phyloP scores from a whole-genome alignment of 2,329 filamentous ascomycete genomes.

The Fusarium mangiferae region DNA sequence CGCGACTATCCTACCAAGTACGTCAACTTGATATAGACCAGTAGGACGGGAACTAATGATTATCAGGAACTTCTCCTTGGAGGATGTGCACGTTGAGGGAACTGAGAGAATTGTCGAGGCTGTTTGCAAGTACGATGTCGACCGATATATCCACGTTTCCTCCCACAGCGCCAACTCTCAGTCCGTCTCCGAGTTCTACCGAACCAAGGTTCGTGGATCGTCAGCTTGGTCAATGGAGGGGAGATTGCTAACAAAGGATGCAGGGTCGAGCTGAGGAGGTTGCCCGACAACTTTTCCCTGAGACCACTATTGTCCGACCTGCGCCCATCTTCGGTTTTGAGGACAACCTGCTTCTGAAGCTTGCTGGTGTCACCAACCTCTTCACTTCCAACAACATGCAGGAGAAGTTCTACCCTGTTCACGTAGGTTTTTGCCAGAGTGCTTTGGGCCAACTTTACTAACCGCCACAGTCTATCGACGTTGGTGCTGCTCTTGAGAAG shows the following conservation, averaged over 20 bases:
- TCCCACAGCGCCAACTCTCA: conserved; percentile 88
- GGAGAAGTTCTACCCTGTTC: conserved; percentile 90
- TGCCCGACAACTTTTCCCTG: conserved; percentile 89
- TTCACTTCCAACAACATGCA: conserved; percentile 94
- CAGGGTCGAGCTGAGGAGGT: conserved; percentile 83
- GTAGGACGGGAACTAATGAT: conserved; percentile 28
- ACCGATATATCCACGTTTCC: conserved; percentile 96
- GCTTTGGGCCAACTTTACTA: not conserved
- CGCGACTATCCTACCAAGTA: conserved; percentile 97
- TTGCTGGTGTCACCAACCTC: conserved; percentile 82
- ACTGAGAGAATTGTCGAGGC: conserved; percentile 92
- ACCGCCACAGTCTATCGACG: conserved; percentile 78
- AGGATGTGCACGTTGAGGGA: conserved; percentile 93
- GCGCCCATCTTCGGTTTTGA: conserved; percentile 96
- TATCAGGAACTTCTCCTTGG: conserved; percentile 88
- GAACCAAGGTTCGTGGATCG: conserved; percentile 76
- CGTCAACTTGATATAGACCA: conserved; percentile 17
- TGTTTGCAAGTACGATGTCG: conserved; percentile 96
- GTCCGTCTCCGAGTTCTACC: conserved; percentile 88
- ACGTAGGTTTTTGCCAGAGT: conserved; percentile 66
- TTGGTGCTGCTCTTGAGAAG: conserved; percentile 86
- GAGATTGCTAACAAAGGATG: conserved; percentile 22
- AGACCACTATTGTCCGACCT: conserved; percentile 95
- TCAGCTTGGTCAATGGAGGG: not conserved
- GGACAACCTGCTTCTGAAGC: conserved; percentile 87